A percentile compares a stretch with the other conserved stretches of the same genome.
These are phyloP conservation scores for Cyclotella sp. DNA, from an alignment of 108 stramenopile genomes.

Conservation along the genomic window DNA sequence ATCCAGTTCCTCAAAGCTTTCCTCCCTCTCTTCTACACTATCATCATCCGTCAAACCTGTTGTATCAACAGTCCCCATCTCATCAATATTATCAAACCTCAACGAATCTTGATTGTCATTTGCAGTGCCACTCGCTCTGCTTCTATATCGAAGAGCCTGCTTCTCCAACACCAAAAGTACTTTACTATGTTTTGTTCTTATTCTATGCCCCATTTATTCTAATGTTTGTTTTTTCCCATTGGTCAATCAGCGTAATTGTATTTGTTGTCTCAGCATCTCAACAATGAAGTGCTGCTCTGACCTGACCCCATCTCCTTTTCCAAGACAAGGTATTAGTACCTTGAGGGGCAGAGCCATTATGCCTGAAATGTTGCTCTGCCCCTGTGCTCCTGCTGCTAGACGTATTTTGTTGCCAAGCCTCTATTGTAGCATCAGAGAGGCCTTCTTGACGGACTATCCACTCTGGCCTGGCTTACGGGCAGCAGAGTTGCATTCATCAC, in stretches of 20 bases:
- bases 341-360: neutral
- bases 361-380: neutral
- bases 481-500: neutral
- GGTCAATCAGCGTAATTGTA: slow-evolving; percentile 19
- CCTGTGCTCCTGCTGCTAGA: neutral
- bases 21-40: neutral
- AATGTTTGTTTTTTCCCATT: slow-evolving; percentile 9
- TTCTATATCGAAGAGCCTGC: too few species aligned
- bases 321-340: too few species aligned
- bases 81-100: neutral
- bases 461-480: neutral
- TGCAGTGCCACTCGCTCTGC: neutral
- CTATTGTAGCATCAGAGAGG: slow-evolving; percentile 10
- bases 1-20: too few species aligned
- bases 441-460: slow-evolving; percentile 9
- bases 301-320: neutral
- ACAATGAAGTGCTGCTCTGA: neutral
- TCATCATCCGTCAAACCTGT: neutral
- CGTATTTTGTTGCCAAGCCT: neutral
- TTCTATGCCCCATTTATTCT: slow-evolving; percentile 3
- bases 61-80: slow-evolving; percentile 4
- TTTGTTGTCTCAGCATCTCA: neutral
- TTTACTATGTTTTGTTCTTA: slow-evolving; percentile 1
- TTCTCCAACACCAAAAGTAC: too few species aligned
- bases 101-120: neutral